Conservation (phyloP, 257 asterid species). For the Plantago ovata region DNA sequence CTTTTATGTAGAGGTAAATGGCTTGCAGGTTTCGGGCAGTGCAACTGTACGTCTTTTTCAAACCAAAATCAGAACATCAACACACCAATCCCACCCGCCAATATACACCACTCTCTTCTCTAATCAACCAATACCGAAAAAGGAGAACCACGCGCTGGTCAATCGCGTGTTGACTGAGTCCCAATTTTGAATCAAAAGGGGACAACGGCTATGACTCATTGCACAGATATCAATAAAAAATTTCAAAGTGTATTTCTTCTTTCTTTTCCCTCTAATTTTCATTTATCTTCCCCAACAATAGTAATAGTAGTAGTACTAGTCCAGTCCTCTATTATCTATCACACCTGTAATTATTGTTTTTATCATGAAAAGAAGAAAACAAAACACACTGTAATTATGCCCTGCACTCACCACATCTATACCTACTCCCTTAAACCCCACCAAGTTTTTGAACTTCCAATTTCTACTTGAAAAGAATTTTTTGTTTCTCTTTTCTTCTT, state of each 20-base stretch:
- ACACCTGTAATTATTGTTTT: constrained; percentile 24
- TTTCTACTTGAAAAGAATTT: too few species aligned
- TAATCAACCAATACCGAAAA: constrained; percentile 11
- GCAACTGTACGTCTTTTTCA: constrained; percentile 35
- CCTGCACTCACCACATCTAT: constrained; percentile 24
- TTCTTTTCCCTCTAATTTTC: neutral
- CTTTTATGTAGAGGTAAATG: too few species aligned
- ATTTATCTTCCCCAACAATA: too few species aligned
- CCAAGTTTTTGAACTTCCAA: constrained; percentile 29
- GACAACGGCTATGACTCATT: constrained; percentile 29
- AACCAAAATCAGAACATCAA: constrained; percentile 17
- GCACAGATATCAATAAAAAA: constrained; percentile 42
- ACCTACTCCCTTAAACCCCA: constrained; percentile 29
- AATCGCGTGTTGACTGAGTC: neutral
- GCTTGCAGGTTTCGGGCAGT: constrained; percentile 67
- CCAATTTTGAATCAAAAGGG: constrained; percentile 39
- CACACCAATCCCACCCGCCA: constrained; percentile 26
- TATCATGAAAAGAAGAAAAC: constrained; percentile 39
- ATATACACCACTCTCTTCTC: constrained; percentile 6
- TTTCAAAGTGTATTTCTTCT: constrained; percentile 35
- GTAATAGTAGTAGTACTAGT: too few species aligned
- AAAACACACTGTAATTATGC: constrained; percentile 43
- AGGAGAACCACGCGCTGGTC: constrained; percentile 24
- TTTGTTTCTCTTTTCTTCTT: too few species aligned
- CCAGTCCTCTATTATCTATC: too few species aligned